Percentiles rank a stretch among this genome's conserved stretches.
These are phyloP conservation scores for Russula virescens DNA, from an alignment of 768 basidiomycete genomes.

Conservation along the genomic window DNA sequence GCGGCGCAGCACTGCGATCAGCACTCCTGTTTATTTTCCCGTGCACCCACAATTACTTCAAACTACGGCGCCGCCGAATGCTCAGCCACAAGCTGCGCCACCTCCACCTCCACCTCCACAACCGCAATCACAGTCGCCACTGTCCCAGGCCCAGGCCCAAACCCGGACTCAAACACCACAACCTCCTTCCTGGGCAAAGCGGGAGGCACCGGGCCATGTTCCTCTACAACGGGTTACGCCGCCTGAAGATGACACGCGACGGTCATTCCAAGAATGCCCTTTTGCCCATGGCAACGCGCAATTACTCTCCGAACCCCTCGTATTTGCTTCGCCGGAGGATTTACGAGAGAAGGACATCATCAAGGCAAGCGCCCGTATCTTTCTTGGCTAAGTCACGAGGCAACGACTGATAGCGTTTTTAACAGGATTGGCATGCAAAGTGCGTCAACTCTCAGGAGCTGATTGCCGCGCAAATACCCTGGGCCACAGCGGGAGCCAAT, in stretches of 20 bases:
- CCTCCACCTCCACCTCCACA: not conserved
- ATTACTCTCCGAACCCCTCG: constrained; percentile 64
- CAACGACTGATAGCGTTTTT: constrained; percentile 1
- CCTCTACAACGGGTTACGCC: constrained; percentile 47
- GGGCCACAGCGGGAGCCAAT: constrained; percentile 82
- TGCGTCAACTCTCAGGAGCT: constrained; percentile 81
- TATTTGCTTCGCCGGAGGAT: constrained; percentile 64
- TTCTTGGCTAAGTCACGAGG: not conserved
- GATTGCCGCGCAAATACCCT: constrained; percentile 81
- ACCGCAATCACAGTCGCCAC: not conserved
- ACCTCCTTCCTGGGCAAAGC: not conserved
- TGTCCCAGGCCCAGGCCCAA: not conserved
- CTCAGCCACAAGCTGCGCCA: constrained; percentile 5
- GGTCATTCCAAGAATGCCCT: constrained; percentile 79
- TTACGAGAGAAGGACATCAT: constrained; percentile 58
- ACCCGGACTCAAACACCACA: not conserved
- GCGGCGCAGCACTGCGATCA: constrained; percentile 34
- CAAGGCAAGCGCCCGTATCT: constrained; percentile 40
- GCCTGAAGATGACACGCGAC: constrained; percentile 79
- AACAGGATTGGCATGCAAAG: constrained; percentile 78
- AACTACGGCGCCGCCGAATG: not conserved
- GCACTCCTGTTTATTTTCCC: constrained; percentile 8
- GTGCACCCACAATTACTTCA: constrained; percentile 14
- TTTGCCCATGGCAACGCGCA: constrained; percentile 78
- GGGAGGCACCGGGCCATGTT: constrained; percentile 27